Evolutionary conservation across 2,329 filamentous ascomycete genomes (phyloP).

Genomic region (Verticillium albo-atrum): DNA sequence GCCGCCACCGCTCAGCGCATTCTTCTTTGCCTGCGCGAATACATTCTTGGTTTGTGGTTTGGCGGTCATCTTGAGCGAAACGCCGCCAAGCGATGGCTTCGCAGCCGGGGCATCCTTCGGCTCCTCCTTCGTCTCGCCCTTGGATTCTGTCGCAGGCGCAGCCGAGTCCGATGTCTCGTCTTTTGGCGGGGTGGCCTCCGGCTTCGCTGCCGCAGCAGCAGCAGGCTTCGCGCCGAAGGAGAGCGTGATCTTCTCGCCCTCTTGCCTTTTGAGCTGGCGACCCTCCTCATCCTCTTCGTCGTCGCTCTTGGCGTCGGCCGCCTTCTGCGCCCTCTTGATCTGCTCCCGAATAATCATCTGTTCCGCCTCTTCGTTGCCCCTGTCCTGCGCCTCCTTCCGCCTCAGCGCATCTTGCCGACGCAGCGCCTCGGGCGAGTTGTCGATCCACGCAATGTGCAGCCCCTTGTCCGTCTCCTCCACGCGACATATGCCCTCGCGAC

Average conservation of each 20-base stretch:
- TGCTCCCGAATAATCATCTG: constrained; percentile 79
- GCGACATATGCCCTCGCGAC: constrained; percentile 79
- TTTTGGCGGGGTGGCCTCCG: constrained; percentile 10
- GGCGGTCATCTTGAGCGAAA: constrained; percentile 63
- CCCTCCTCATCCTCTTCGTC: constrained; percentile 37
- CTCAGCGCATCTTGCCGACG: constrained; percentile 74
- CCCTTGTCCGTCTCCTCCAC: constrained; percentile 84
- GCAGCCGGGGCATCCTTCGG: constrained; percentile 8
- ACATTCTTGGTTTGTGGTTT: constrained; percentile 74
- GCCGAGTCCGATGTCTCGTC: constrained; percentile 15
- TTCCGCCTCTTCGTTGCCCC: constrained; percentile 86
- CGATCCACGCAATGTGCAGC: constrained; percentile 83
- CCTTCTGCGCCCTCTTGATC: constrained; percentile 68
- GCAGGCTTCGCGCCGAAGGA: constrained; percentile 53
- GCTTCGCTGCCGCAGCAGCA: constrained; percentile 10
- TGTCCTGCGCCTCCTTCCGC: constrained; percentile 81
- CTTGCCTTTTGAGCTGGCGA: constrained; percentile 52
- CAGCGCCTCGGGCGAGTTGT: constrained; percentile 83
- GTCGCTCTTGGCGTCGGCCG: constrained; percentile 42
- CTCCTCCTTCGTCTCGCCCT: constrained; percentile 7
- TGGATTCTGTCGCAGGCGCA: background rate
- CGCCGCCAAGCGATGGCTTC: constrained; percentile 16
- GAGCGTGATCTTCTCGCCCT: constrained; percentile 73
- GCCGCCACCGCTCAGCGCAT: constrained; percentile 54
- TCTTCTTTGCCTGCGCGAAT: constrained; percentile 64